Base-by-base conservation (phyloP, 345 rosid species). In the Toxicodendron radicans region DNA sequence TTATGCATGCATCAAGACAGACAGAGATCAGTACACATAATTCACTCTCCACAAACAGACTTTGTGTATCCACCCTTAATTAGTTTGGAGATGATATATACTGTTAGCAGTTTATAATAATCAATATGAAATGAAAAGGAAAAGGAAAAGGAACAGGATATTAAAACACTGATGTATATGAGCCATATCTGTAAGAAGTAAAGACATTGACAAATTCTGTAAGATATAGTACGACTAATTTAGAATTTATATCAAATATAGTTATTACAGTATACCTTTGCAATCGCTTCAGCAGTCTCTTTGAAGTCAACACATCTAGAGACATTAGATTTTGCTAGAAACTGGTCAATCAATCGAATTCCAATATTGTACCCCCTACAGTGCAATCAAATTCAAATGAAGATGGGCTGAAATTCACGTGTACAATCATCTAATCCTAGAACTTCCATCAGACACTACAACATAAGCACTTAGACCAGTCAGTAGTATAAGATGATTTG, bases 301-400 rank as follows among this genome's bases (percentile, higher is more conserved):
- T 79, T 92, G 74, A 95, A 95, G 86, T 95, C 94, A 18, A 90
- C 88, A 46, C 98, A 92, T 85, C 97, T 91, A 74, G 92, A 81
- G 59, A 92, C 88, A 78, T 91, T 90, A 53, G 99, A 92, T 82
- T 91, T 95, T 53, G 98, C 98, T 38, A 95, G 82, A 78, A 92
- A 92, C 85, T 95, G 97, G 75, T 95, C 98, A 78, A 92, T 84
- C 74, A 91, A 81, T 64, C 95, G 81, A 71, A 91, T 86, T 57
- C 98, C 97, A 73, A 92, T 92, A 62, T 91, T 95, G 78, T 91
- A 91, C 58, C 99, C 99, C 98, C 96, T 92, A 84, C 78, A 85
- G 69, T 64, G 67, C 3, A 73, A 62, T 51, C 11, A 68, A 16
- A 13, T 68, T 27, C 69, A 62, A 33, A 18, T 41, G 33, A 63